Percentiles rank a stretch among this genome's conserved stretches.
phyloP scores from a whole-genome alignment of 495 filamentous ascomycete species.

The Penicillium atrosanguineum region DNA sequence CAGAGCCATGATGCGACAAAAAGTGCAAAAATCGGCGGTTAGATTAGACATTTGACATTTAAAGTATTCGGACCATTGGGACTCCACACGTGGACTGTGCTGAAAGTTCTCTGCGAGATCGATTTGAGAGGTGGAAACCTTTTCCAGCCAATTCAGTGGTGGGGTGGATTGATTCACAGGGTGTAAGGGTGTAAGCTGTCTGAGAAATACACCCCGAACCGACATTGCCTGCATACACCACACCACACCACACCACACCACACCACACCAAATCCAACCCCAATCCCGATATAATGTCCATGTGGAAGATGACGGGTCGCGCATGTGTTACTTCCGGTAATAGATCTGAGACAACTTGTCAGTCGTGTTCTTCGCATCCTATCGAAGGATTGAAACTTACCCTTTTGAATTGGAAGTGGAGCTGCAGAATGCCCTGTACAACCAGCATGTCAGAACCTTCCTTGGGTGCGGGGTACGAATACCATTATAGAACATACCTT shows the following conservation, averaged over 20 bases:
- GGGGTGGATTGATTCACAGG: conserved; percentile 11
- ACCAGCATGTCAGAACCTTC: conserved; percentile 8
- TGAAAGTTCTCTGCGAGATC: conserved; percentile 15
- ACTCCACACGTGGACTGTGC: conserved; percentile 14
- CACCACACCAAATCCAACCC: conserved; percentile 2
- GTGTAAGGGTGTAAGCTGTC: conserved; percentile 3
- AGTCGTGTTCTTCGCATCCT: conserved; percentile 7
- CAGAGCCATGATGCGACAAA: neutral
- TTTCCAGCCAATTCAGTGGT: conserved; percentile 24
- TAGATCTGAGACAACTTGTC: conserved; percentile 35
- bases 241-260: conserved; percentile 1
- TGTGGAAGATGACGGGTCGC: conserved; percentile 12
- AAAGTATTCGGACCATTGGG: neutral
- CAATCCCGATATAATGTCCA: conserved; percentile 20
- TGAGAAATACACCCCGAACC: conserved; percentile 27
- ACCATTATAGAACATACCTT: conserved; percentile 61
- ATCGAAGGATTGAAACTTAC: conserved; percentile 31
- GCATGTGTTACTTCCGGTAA: conserved; percentile 34
- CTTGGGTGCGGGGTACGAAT: neutral
- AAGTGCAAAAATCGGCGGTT: conserved; percentile 3
- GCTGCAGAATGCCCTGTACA: conserved; percentile 82
- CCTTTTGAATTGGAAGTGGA: conserved; percentile 98
- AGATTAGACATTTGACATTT: conserved; percentile 22
- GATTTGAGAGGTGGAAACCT: conserved; percentile 10
- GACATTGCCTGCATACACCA: conserved; percentile 14